phyloP scores from a whole-genome alignment of 225 moss, liverwort and hornwort genomes.

The Bryum argenteum region DNA sequence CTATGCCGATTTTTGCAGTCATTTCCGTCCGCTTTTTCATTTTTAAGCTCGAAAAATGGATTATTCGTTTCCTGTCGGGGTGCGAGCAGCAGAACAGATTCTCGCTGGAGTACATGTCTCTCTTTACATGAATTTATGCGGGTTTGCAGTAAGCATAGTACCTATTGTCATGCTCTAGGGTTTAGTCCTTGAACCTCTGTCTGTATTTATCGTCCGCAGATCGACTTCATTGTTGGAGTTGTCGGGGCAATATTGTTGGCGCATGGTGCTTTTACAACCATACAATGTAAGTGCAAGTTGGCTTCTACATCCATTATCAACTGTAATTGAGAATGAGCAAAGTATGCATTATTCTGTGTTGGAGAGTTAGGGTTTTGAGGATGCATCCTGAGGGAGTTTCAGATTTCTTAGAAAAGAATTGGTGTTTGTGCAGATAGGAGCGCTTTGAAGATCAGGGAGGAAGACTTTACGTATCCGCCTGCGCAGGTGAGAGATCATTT shows the following conservation, averaged over 20 bases:
- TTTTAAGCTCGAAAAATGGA: slow-evolving; percentile 2
- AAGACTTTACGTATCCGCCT: slow-evolving; percentile 74
- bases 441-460: slow-evolving; percentile 80
- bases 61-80: background rate
- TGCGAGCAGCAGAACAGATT: background rate
- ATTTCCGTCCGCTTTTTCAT: background rate
- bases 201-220: background rate
- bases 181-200: background rate
- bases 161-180: slow-evolving; percentile 12
- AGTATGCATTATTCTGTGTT: background rate
- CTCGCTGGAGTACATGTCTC: background rate
- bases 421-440: slow-evolving; percentile 60
- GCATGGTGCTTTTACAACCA: slow-evolving; percentile 67
- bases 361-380: slow-evolving; percentile 28
- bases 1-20: background rate
- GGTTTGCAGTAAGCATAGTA: background rate
- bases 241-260: slow-evolving; percentile 65
- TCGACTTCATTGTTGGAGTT: slow-evolving; percentile 62
- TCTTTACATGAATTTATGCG: no score
- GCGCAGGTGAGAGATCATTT: slow-evolving; percentile 48
- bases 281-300: slow-evolving; percentile 54
- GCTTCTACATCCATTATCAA: background rate
- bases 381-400: background rate
- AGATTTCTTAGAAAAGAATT: slow-evolving; percentile 2
- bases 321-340: background rate